Percentiles rank a stretch among this genome's conserved stretches.
Evolutionary conservation across 805 yeast genomes (phyloP).

Genomic region (Zygoascus flipseniorum): DNA sequence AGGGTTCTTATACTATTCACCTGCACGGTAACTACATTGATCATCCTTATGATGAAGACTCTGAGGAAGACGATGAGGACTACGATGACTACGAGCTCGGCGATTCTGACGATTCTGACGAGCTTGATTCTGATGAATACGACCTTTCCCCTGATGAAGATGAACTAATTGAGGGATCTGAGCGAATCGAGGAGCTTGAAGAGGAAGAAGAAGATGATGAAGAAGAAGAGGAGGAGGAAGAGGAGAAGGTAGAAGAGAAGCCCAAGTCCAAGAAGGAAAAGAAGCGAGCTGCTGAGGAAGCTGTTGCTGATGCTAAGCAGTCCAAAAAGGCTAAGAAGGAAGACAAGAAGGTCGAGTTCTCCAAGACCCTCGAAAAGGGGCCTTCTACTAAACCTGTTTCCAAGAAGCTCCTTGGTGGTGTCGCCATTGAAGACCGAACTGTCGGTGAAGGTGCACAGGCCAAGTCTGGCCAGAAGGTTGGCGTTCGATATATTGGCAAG

Average conservation of each 20-base stretch:
- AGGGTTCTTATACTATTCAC: constrained; percentile 92
- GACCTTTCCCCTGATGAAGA: constrained; percentile 30
- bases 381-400: constrained; percentile 52
- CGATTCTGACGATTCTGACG: constrained; percentile 24
- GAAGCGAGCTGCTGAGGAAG: constrained; percentile 28
- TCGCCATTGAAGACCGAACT: constrained; percentile 85
- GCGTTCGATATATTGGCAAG: constrained; percentile 97
- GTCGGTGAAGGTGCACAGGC: constrained; percentile 82
- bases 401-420: constrained; percentile 86
- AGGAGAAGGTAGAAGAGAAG: constrained; percentile 53
- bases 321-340: constrained; percentile 34
- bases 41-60: constrained; percentile 80
- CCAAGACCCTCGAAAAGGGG: constrained; percentile 88
- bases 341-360: constrained; percentile 79
- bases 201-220: constrained; percentile 52
- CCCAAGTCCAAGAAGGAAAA: constrained; percentile 32
- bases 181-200: constrained; percentile 34
- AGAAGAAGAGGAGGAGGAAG: constrained; percentile 31
- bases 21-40: constrained; percentile 92
- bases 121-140: constrained; percentile 25
- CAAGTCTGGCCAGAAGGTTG: constrained; percentile 82
- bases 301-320: constrained; percentile 26
- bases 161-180: constrained; percentile 16
- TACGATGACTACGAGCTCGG: constrained; percentile 33
- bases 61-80: constrained; percentile 43